Conservation (phyloP, 192 early-diverging fungal genomes). For the Allomyces macrogynus region DNA sequence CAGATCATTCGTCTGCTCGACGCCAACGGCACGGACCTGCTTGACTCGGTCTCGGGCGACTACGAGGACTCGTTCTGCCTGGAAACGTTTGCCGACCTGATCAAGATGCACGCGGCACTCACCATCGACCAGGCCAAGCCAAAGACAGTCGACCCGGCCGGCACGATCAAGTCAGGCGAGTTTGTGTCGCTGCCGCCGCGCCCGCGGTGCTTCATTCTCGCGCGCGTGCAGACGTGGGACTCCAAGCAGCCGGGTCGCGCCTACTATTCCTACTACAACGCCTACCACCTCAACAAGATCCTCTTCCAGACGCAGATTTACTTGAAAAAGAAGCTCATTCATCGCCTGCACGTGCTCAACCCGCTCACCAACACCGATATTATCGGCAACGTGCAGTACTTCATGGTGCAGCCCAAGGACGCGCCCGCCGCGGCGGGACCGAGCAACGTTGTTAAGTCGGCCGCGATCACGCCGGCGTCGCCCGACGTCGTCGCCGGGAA, state of each 20-base stretch:
- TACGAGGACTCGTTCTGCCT: conserved; percentile 42
- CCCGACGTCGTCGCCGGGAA: too few relatives aligned
- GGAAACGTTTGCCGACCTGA: conserved; percentile 32
- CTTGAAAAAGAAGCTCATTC: conserved; percentile 37
- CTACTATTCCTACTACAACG: conserved; percentile 33
- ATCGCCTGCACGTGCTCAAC: conserved; percentile 40
- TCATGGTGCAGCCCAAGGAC: conserved; percentile 16
- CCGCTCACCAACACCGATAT: conserved; percentile 44
- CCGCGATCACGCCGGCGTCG: too few relatives aligned
- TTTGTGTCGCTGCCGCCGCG: neutral
- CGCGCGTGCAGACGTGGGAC: conserved; percentile 41
- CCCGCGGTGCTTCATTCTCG: conserved; percentile 28
- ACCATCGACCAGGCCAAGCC: neutral
- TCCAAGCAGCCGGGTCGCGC: conserved; percentile 35
- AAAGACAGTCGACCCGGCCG: conserved; percentile 11
- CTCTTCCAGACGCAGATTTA: conserved; percentile 43
- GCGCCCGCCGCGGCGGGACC: too few relatives aligned
- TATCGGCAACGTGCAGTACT: conserved; percentile 42
- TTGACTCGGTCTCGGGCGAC: conserved; percentile 32
- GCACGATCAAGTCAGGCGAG: conserved; percentile 5
- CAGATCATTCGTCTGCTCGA: conserved; percentile 31
- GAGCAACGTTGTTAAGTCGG: too few relatives aligned
- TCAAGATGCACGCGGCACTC: conserved; percentile 13
- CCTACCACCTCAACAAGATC: conserved; percentile 41
- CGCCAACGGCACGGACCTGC: conserved; percentile 19